These are phyloP conservation scores for Yamadazyma taylorii DNA, from an alignment of 1,139 yeast species.

Conservation along the genomic window DNA sequence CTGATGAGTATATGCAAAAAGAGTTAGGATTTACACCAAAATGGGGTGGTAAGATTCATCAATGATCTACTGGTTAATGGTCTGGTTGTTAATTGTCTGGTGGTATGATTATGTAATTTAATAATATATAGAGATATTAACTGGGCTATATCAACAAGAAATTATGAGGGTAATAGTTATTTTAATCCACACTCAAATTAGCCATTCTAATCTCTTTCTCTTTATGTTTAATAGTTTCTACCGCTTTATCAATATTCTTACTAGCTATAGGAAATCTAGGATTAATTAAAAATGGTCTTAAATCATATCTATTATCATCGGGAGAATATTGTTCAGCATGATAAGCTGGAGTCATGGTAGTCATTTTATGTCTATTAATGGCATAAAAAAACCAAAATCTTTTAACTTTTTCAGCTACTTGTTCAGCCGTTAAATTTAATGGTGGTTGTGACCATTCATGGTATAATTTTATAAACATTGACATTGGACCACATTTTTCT, in stretches of 20 bases:
- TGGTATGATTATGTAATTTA: too few species aligned
- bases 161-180: too few species aligned
- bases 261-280: constrained; percentile 93
- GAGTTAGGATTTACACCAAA: constrained; percentile 44
- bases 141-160: too few species aligned
- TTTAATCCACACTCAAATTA: not conserved
- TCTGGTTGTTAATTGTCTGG: too few species aligned
- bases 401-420: constrained; percentile 90
- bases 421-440: constrained; percentile 65
- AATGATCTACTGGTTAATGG: too few species aligned
- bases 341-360: constrained; percentile 92
- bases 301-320: constrained; percentile 93
- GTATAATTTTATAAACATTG: constrained; percentile 84
- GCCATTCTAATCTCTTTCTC: constrained; percentile 31
- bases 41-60: constrained; percentile 52
- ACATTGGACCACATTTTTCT: constrained; percentile 93
- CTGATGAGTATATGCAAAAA: constrained; percentile 36
- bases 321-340: constrained; percentile 98
- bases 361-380: constrained; percentile 93
- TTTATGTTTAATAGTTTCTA: constrained; percentile 48
- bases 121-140: too few species aligned
- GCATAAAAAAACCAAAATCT: constrained; percentile 91
- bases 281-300: constrained; percentile 88
- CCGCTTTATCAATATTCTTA: constrained; percentile 79
- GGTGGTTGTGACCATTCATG: constrained; percentile 89